A percentile compares a stretch with the other conserved stretches of the same genome.
Conservation (phyloP, 2,329 filamentous ascomycete genomes). For the Sarocladium brachiariae region DNA sequence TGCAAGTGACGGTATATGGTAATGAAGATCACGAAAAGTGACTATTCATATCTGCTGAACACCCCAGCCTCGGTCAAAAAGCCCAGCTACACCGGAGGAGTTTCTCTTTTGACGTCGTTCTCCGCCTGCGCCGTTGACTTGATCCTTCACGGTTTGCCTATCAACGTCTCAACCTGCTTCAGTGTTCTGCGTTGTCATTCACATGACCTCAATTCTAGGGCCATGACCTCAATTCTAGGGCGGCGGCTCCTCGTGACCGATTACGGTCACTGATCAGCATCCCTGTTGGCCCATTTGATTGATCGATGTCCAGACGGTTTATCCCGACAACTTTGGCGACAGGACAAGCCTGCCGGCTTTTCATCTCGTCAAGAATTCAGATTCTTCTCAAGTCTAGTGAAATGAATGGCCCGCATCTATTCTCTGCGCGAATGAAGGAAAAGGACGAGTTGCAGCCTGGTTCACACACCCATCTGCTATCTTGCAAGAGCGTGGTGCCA, state of each 20-base stretch:
- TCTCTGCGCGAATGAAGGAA: too few relatives aligned
- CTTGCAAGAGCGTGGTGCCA: background rate
- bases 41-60: slow-evolving; percentile 1
- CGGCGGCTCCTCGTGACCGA: background rate
- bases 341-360: too few relatives aligned
- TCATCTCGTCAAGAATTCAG: background rate
- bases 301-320: background rate
- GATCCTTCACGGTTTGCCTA: background rate
- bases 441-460: background rate
- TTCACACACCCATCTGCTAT: background rate
- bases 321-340: background rate
- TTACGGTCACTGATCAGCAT: background rate
- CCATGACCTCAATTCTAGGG: background rate
- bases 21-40: background rate
- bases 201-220: background rate
- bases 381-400: too few relatives aligned
- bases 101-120: background rate
- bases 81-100: background rate
- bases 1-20: background rate
- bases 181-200: background rate
- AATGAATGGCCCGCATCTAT: too few relatives aligned
- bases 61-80: background rate
- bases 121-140: background rate
- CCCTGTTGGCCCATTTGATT: background rate
- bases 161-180: background rate